These are phyloP conservation scores for Cadophora luteo-olivacea DNA, from an alignment of 2,329 filamentous ascomycete species.

Conservation along the genomic window DNA sequence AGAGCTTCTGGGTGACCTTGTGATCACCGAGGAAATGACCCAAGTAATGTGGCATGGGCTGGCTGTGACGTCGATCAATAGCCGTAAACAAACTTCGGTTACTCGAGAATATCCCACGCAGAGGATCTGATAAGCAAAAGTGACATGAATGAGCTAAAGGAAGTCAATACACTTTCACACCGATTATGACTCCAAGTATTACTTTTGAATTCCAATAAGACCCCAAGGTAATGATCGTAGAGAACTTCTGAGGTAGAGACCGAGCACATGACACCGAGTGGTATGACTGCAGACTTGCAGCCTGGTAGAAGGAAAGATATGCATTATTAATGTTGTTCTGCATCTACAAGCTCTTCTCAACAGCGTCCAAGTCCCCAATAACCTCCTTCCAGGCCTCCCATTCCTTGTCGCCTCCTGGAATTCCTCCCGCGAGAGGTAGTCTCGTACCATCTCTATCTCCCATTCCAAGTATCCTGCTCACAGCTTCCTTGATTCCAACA, in stretches of 20 bases:
- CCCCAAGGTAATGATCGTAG: not conserved
- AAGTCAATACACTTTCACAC: not conserved
- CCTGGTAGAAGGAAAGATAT: not conserved
- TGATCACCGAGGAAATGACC: not conserved
- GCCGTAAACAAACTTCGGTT: not conserved
- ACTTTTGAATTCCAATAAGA: too few relatives aligned
- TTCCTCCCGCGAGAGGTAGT: conserved; percentile 62
- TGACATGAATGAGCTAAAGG: not conserved
- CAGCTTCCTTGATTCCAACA: conserved; percentile 70
- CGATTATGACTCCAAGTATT: not conserved
- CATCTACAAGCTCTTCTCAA: conserved; percentile 41
- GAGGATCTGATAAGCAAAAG: not conserved
- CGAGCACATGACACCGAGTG: not conserved
- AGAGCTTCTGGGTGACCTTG: not conserved
- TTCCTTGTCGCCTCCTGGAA: conserved; percentile 57
- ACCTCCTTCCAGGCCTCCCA: conserved; percentile 55
- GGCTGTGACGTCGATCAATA: not conserved
- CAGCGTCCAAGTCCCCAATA: conserved; percentile 40
- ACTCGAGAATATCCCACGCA: not conserved
- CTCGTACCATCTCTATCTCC: conserved; percentile 65
- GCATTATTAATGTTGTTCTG: not conserved
- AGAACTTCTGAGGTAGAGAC: not conserved
- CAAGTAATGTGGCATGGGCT: not conserved
- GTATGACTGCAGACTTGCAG: not conserved
- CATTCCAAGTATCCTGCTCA: conserved; percentile 62